Evolutionary conservation across 2,329 filamentous ascomycete genomes (phyloP).

Genomic region (Xenosphaeropsis pyriputrescens): DNA sequence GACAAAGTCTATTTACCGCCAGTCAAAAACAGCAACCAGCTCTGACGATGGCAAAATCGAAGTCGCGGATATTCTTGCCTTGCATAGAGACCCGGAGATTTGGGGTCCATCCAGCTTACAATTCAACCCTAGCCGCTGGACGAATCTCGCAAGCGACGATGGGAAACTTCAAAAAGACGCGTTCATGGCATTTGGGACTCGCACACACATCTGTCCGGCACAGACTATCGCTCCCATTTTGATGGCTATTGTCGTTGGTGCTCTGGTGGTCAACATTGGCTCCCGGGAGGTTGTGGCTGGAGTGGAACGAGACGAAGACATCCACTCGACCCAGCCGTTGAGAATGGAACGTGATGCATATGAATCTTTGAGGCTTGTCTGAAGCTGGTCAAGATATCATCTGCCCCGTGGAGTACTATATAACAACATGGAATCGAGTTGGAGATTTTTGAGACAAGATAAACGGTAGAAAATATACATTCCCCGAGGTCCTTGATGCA

Average conservation of each 20-base stretch:
- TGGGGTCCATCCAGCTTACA: neutral
- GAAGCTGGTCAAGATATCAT: too few species aligned
- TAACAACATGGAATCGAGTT: too few species aligned
- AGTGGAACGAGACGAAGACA: too few species aligned
- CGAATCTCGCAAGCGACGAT: neutral
- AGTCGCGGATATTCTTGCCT: neutral
- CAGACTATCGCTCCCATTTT: neutral
- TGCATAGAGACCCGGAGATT: neutral
- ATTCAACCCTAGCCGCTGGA: neutral
- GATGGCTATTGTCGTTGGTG: neutral
- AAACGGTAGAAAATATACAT: too few species aligned
- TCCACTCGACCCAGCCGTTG: too few species aligned
- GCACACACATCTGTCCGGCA: neutral
- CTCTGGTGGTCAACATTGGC: neutral
- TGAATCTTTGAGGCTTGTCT: too few species aligned
- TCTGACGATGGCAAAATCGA: neutral
- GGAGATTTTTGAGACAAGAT: too few species aligned
- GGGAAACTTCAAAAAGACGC: neutral
- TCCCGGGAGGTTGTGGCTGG: too few species aligned
- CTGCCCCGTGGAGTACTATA: too few species aligned
- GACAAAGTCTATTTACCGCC: neutral
- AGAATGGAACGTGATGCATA: too few species aligned
- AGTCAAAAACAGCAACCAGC: neutral
- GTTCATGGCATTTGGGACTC: neutral
- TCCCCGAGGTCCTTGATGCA: too few species aligned